Evolutionary conservation across 306 rosid genomes (phyloP).

Genomic region (Vicia sativa): DNA sequence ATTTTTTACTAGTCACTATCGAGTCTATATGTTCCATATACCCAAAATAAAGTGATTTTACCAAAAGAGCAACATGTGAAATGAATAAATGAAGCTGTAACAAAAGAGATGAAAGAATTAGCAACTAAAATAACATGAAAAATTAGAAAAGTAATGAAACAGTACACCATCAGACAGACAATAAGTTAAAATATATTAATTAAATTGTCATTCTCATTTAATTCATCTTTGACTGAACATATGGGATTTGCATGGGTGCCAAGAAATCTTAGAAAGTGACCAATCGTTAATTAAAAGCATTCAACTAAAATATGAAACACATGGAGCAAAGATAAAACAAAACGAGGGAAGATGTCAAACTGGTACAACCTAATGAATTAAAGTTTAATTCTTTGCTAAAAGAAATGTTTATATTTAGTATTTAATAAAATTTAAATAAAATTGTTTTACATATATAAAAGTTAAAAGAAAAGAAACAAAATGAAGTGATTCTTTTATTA

Average conservation of each 20-base stretch:
- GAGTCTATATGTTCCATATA: too few relatives aligned
- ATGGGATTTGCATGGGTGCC: background rate
- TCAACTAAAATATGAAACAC: constrained; percentile 2
- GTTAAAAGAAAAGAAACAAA: too few relatives aligned
- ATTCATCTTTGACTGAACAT: background rate
- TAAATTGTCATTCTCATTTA: background rate
- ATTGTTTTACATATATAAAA: too few relatives aligned
- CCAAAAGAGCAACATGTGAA: too few relatives aligned
- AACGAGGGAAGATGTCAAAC: too few relatives aligned
- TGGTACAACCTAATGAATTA: too few relatives aligned
- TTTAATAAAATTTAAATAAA: too few relatives aligned
- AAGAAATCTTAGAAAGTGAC: background rate
- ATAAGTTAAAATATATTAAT: background rate
- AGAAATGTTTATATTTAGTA: too few relatives aligned
- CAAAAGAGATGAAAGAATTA: background rate
- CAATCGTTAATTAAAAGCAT: background rate
- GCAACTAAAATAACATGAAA: constrained; percentile 15
- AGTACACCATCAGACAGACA: background rate
- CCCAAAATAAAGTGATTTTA: too few relatives aligned
- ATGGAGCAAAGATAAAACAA: background rate
- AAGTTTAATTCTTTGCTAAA: too few relatives aligned
- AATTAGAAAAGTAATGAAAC: background rate
- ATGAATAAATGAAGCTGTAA: background rate
- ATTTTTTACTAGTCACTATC: too few relatives aligned
- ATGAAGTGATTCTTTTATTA: too few relatives aligned